A percentile compares a stretch with the other conserved stretches of the same genome.
These are phyloP conservation scores for Xylaria arbuscula DNA, from an alignment of 2,329 filamentous ascomycete genomes.

Conservation along the genomic window DNA sequence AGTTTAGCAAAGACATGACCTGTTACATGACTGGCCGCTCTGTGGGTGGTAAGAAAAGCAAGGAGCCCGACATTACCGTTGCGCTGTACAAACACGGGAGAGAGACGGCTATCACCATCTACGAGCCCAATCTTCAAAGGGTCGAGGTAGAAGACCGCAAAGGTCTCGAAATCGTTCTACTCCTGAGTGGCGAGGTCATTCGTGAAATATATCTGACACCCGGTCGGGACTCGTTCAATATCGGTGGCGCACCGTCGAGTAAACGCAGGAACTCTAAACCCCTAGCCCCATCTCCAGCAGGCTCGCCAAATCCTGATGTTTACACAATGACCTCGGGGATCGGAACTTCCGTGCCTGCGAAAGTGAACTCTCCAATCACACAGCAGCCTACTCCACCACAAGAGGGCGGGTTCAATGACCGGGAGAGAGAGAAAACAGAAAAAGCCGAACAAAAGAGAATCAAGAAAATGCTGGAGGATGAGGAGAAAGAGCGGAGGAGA, in stretches of 20 bases:
- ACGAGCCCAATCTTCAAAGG: constrained; percentile 90
- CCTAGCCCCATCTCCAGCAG: constrained; percentile 41
- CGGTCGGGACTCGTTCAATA: constrained; percentile 82
- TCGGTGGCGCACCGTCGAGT: constrained; percentile 58
- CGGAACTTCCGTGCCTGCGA: constrained; percentile 56
- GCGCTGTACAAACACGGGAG: constrained; percentile 82
- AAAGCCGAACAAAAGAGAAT: constrained; percentile 67
- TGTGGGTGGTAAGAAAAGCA: constrained; percentile 78
- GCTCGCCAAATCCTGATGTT: constrained; percentile 40
- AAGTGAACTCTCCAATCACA: constrained; percentile 47
- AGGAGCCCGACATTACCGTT: constrained; percentile 95
- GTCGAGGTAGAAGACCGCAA: constrained; percentile 95
- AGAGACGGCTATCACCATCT: constrained; percentile 77
- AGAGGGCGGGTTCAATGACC: constrained; percentile 74
- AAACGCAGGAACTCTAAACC: constrained; percentile 61
- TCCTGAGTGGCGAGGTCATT: constrained; percentile 72
- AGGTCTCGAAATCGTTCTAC: constrained; percentile 85
- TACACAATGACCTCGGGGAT: constrained; percentile 58
- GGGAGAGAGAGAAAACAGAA: constrained; percentile 68
- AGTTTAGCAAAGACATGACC: constrained; percentile 86
- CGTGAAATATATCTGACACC: constrained; percentile 73
- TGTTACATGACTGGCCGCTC: constrained; percentile 87
- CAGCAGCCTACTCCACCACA: constrained; percentile 46
- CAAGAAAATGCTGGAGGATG: constrained; percentile 72
- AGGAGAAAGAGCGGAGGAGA: constrained; percentile 69